A percentile compares a stretch with the other conserved stretches of the same genome.
Conservation (phyloP, 768 basidiomycete species). For the Tulasnella sp. region DNA sequence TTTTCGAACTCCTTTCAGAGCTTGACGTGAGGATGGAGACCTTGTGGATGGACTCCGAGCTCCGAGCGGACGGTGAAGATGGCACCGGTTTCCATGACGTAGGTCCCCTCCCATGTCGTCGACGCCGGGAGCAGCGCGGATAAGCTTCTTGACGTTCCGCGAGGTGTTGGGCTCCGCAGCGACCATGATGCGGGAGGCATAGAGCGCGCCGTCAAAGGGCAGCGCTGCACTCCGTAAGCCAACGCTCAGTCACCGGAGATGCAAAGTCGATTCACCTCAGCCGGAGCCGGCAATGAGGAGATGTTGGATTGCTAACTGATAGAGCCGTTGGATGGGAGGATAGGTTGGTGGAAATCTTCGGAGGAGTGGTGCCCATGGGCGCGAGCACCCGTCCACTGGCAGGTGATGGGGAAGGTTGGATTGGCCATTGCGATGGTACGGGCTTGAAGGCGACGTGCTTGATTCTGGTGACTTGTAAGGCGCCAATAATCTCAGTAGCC, state of each 20-base stretch:
- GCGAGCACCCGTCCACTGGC: too few relatives aligned
- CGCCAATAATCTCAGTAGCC: conserved; percentile 89
- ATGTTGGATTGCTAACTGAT: conserved; percentile 88
- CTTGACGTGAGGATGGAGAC: conserved; percentile 88
- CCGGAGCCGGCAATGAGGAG: conserved; percentile 85
- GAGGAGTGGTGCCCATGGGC: conserved; percentile 97
- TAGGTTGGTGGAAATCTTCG: conserved; percentile 97
- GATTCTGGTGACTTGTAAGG: conserved; percentile 71
- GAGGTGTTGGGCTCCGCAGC: conserved; percentile 97
- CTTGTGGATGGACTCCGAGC: conserved; percentile 98
- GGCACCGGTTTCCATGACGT: conserved; percentile 86
- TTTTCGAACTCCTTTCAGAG: conserved; percentile 99
- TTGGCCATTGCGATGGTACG: conserved; percentile 88
- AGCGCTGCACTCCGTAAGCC: conserved; percentile 73
- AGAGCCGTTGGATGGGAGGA: conserved; percentile 75
- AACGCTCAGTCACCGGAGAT: conserved; percentile 93
- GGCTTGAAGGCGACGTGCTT: conserved; percentile 98
- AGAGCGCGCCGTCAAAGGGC: conserved; percentile 98
- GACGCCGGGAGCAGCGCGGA: conserved; percentile 86
- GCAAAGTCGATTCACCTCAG: conserved; percentile 95
- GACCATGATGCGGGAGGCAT: conserved; percentile 95
- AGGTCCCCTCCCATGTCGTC: conserved; percentile 97
- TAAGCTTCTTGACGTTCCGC: conserved; percentile 89
- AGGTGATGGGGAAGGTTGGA: too few relatives aligned
- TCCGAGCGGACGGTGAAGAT: conserved; percentile 96